Conservation (phyloP, 2,329 filamentous ascomycete genomes). For the Capronia epimyces region DNA sequence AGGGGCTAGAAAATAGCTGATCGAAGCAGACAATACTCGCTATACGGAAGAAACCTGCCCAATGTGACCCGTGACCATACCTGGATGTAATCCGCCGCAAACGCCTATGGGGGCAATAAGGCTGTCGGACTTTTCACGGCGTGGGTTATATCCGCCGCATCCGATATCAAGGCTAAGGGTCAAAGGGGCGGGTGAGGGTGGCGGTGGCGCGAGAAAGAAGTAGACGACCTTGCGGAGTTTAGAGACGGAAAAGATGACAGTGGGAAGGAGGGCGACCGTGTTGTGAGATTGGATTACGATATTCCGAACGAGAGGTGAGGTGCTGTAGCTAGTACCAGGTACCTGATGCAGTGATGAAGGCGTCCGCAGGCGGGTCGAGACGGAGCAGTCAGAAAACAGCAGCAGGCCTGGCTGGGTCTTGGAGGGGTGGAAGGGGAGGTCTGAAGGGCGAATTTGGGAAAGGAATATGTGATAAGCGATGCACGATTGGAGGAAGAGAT, state of each 20-base stretch:
- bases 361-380: neutral
- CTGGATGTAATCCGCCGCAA: neutral
- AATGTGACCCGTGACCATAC: neutral
- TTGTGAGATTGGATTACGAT: no score
- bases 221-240: no score
- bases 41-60: neutral
- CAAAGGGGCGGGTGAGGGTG: no score
- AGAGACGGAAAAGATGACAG: no score
- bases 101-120: no score
- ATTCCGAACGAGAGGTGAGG: no score
- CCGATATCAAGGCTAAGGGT: no score
- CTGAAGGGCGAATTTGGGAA: neutral
- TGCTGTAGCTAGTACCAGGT: no score
- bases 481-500: constrained; percentile 1
- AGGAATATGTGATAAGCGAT: constrained; percentile 14
- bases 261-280: no score
- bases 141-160: neutral
- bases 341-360: no score
- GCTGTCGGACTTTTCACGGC: neutral
- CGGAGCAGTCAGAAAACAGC: constrained; percentile 19
- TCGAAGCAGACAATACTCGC: neutral
- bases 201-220: no score
- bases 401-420: neutral
- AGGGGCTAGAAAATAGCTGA: neutral
- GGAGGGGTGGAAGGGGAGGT: neutral